These are phyloP conservation scores for Lophiotrema nucula DNA, from an alignment of 495 filamentous ascomycete species.

Conservation along the genomic window DNA sequence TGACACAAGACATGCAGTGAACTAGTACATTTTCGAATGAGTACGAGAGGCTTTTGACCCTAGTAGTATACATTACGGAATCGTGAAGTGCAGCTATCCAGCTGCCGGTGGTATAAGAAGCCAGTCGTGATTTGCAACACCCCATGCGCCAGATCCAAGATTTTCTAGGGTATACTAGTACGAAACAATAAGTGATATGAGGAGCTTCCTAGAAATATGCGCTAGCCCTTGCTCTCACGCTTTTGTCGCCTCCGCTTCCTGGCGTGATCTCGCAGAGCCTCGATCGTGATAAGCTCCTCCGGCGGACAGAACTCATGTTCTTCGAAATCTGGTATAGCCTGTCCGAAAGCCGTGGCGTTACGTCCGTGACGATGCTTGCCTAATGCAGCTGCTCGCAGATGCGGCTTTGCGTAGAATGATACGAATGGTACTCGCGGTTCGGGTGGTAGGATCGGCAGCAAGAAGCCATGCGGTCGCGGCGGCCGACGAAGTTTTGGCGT, in stretches of 20 bases:
- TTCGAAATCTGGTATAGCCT: slow-evolving; percentile 69
- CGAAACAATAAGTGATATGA: too few relatives aligned
- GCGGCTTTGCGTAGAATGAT: slow-evolving; percentile 77
- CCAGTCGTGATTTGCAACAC: too few relatives aligned
- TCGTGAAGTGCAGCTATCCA: too few relatives aligned
- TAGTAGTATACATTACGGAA: too few relatives aligned
- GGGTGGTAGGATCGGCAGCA: slow-evolving; percentile 25
- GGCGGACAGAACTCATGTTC: slow-evolving; percentile 75
- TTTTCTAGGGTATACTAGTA: too few relatives aligned
- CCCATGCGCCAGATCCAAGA: too few relatives aligned
- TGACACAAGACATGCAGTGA: too few relatives aligned
- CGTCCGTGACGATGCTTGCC: slow-evolving; percentile 58
- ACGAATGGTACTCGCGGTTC: slow-evolving; percentile 66
- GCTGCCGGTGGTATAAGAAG: too few relatives aligned
- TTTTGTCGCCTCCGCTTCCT: slow-evolving; percentile 53
- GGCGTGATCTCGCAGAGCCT: slow-evolving; percentile 63
- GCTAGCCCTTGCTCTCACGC: slow-evolving; percentile 37
- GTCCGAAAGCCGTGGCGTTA: slow-evolving; percentile 68
- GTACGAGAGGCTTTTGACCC: too few relatives aligned
- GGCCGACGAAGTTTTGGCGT: slow-evolving; percentile 31
- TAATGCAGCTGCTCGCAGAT: slow-evolving; percentile 73
- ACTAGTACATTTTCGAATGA: too few relatives aligned
- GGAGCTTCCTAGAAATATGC: too few relatives aligned
- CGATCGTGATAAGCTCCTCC: slow-evolving; percentile 63
- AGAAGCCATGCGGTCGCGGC: slow-evolving; percentile 19